Base-by-base conservation (phyloP, 306 rosid genomes). In the Herpetospermum pedunculosum region DNA sequence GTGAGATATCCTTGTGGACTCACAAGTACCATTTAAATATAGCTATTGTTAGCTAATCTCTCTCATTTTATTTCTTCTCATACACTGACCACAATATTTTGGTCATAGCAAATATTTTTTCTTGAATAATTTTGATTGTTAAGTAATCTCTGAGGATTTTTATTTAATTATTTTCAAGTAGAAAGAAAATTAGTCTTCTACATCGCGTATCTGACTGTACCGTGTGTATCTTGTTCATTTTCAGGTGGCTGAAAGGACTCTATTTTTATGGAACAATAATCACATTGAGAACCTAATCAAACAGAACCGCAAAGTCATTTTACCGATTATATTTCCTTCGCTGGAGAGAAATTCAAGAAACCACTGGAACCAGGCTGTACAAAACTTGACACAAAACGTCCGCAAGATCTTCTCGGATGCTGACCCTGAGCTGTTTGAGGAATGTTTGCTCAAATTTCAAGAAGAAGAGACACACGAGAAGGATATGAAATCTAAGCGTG, bases 281-380 rank as follows among this genome's bases (percentile, higher is more conserved):
- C 97, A 89, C 79, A 88, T 94, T 65, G 91, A 78, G 80, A 91
- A 71, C 76, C 83, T 94, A 25, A 89, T 94, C 82, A 89, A 89
- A 77, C 96, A 91, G 81, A 94, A 94, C 77, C 83, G 87, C 82
- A 82, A 78, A 70, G 73, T 80, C 5, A 85, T 94, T 72, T 89
- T 94, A 80, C 97, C 99, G 64, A 82, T 94, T 49, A 87, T 94
- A 63, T 88, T 94, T 71, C 96, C 99, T 52, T 83, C 97, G 2
- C 75, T 94, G 76, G 97, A 94, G 85, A 78, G 81, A 60, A 94
- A 94, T 73, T 77, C 92, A 38, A 81, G 83, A 77, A 83, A 71
- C 81, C 99, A 94, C 80, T 94, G 99, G 99, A 91, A 89, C 84
- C 92, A 83, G 81, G 97, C 99, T 0, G 99, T 94, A 58, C 94